Evolutionary conservation across 306 rosid species (phyloP).

Genomic region (Lathyrus aphaca): DNA sequence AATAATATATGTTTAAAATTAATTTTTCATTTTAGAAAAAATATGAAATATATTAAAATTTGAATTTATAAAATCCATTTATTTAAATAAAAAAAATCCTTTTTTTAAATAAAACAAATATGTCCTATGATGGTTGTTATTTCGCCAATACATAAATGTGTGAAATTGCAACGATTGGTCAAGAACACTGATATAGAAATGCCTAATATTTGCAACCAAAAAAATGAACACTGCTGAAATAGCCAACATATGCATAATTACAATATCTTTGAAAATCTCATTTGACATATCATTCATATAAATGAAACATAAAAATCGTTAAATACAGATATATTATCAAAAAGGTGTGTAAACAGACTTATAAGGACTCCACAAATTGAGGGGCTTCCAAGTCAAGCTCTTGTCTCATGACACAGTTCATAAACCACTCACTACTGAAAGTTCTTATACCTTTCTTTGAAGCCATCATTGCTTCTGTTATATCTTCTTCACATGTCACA

Average conservation of each 20-base stretch:
- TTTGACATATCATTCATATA: constrained; percentile 14
- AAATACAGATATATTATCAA: neutral
- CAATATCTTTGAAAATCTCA: constrained; percentile 3
- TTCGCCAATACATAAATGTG: too few species aligned
- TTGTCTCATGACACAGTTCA: constrained; percentile 89
- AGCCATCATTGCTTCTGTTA: constrained; percentile 71
- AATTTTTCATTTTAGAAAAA: too few species aligned
- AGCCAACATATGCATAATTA: neutral
- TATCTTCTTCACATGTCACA: constrained; percentile 75
- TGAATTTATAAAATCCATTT: too few species aligned
- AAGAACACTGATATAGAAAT: neutral
- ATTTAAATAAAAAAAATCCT: too few species aligned
- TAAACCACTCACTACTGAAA: constrained; percentile 81
- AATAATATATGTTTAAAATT: too few species aligned
- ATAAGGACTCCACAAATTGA: constrained; percentile 77
- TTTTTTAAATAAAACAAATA: too few species aligned
- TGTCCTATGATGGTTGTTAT: too few species aligned
- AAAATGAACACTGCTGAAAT: neutral
- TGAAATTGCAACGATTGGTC: too few species aligned
- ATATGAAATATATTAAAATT: too few species aligned
- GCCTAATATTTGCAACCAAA: neutral
- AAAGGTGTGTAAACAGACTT: constrained; percentile 18
- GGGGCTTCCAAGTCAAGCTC: constrained; percentile 81
- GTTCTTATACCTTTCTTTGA: constrained; percentile 70
- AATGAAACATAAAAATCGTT: neutral